Conservation (phyloP, 805 yeast species). For the Lipomyces spencermartinsiae region DNA sequence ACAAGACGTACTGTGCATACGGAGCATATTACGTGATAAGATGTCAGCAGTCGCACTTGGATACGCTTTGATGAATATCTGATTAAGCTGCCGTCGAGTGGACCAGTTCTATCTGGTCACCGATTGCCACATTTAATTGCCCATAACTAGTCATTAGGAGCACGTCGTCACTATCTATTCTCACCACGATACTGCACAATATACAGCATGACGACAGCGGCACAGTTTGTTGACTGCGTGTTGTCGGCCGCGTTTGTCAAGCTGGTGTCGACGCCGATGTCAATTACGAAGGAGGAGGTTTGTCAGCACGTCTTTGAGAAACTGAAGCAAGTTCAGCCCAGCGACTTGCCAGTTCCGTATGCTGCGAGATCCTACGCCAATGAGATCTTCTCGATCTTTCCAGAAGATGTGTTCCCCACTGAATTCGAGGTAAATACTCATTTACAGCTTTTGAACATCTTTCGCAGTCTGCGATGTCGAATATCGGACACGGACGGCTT, state of each 20-base stretch:
- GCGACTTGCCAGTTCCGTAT: slow-evolving; percentile 16
- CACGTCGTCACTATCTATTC: background rate
- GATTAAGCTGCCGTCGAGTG: too few species aligned
- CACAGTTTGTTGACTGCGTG: background rate
- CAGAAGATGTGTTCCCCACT: slow-evolving; percentile 19
- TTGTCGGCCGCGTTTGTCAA: background rate
- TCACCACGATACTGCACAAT: background rate
- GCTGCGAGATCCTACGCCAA: slow-evolving; percentile 15
- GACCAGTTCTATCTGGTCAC: too few species aligned
- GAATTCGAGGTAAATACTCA: slow-evolving; percentile 22
- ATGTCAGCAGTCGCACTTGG: too few species aligned
- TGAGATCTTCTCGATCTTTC: slow-evolving; percentile 12
- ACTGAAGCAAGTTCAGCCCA: background rate
- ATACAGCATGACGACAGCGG: background rate
- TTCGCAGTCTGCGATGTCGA: slow-evolving; percentile 1
- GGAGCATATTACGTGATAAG: too few species aligned
- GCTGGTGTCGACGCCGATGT: slow-evolving; percentile 7
- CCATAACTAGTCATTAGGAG: too few species aligned
- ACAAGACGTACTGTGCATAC: too few species aligned
- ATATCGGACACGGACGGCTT: slow-evolving; percentile 15
- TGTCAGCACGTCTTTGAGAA: background rate
- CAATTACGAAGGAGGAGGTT: background rate
- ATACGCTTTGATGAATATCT: too few species aligned
- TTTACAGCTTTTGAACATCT: slow-evolving; percentile 14
- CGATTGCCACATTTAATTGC: too few species aligned